Percentiles rank a stretch among this genome's conserved stretches.
These are phyloP conservation scores for Afroboletus lepidellus DNA, from an alignment of 1,284 basidiomycete genomes.

Conservation along the genomic window DNA sequence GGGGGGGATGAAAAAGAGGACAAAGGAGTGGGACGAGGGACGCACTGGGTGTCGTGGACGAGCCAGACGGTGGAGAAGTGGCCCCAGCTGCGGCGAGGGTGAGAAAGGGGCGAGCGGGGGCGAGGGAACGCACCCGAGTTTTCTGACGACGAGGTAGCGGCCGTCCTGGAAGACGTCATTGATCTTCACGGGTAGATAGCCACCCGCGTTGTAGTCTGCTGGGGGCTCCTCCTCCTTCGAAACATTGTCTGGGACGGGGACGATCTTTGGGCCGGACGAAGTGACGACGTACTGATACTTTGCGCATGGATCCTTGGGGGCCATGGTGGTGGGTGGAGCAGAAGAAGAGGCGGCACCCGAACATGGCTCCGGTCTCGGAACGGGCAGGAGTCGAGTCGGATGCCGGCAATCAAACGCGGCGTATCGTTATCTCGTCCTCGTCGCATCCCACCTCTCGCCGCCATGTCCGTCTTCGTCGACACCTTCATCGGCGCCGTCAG, in stretches of 20 bases:
- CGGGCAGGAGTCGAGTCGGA: constrained; percentile 6
- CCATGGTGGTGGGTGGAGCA: constrained; percentile 42
- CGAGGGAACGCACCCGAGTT: constrained; percentile 63
- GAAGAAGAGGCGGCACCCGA: constrained; percentile 9
- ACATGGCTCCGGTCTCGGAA: constrained; percentile 20
- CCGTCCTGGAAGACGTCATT: constrained; percentile 78
- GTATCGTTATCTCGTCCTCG: neutral
- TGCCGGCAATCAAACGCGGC: constrained; percentile 1
- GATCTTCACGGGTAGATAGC: constrained; percentile 77
- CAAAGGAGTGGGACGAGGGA: constrained; percentile 19
- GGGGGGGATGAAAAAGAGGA: constrained; percentile 15
- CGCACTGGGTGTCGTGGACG: constrained; percentile 69
- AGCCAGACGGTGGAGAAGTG: constrained; percentile 90
- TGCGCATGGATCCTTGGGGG: constrained; percentile 60
- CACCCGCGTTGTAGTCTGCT: constrained; percentile 78
- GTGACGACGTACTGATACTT: constrained; percentile 76
- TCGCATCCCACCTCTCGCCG: neutral
- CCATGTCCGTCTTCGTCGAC: constrained; percentile 11
- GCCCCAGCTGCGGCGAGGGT: constrained; percentile 65
- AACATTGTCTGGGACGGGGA: constrained; percentile 60
- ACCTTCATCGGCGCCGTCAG: constrained; percentile 72
- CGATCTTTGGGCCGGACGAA: constrained; percentile 61
- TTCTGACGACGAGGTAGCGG: constrained; percentile 78
- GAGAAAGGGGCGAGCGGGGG: constrained; percentile 19
- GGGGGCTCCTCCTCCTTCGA: constrained; percentile 76